Evolutionary conservation across 2,329 filamentous ascomycete genomes (phyloP), one percentile per base, ranked within the genome.

Genomic region (Fusarium sp.): DNA sequence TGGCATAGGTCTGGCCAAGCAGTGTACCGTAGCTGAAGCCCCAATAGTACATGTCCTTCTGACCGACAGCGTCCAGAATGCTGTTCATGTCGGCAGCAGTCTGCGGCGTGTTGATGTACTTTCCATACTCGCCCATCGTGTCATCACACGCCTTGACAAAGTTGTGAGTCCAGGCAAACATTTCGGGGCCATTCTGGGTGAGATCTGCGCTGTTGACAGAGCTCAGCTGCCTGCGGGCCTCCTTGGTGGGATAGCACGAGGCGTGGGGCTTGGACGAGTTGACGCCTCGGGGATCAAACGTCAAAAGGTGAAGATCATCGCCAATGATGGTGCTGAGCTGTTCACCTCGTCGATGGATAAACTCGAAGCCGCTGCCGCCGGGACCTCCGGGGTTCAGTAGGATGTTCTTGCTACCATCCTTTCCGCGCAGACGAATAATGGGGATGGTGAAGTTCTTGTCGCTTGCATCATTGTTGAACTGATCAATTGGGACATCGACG

Each of bases 21-120:
- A 83, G 67, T 1, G 81, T 84, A 17, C 85, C 85, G 65, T 86
- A 86, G 62, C 82, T 85, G 62, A 85, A 80, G 0, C 85, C 85
- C 84, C 83, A 85, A 58, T 84, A 85, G 9, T 79, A 69, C 75
- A 84, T 78, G 2, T 78, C 72, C 52, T 81, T 59, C 30, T 80
- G 72, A 4, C 81, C 82, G 43, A 82, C 56, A 22, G 79, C 85
- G 59, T 87, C 84, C 1, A 88, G 78, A 32, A 88, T 87, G 14
- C 79, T 83, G 70, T 87, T 86, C 85, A 88, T 87, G 68, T 88
- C 87, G 35, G 86, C 85, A 11, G 85, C 87, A 1, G 85, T 86
- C 74, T 87, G 86, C 0, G 86, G 86, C 0, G 86, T 88, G 65
- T 87, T 87, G 67, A 87, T 78, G 68, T 87, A 87, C 9, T 71